Evolutionary conservation across 2,329 filamentous ascomycete genomes (phyloP).

Genomic region (Penicillium sp.): DNA sequence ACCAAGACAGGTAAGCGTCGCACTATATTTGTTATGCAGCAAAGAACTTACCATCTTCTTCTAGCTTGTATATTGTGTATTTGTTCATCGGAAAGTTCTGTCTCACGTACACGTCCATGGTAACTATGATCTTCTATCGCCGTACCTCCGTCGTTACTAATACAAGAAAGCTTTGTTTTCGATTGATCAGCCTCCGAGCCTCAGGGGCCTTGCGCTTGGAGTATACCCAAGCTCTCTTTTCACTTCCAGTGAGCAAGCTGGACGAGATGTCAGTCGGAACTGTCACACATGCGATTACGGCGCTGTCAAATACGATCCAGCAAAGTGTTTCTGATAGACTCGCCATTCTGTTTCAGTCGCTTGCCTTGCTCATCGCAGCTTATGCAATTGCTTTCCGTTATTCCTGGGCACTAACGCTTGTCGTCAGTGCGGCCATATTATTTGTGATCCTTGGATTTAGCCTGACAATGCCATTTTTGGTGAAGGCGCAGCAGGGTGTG

Average conservation of each 20-base stretch:
- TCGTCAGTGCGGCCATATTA: slow-evolving; percentile 48
- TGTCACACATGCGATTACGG: slow-evolving; percentile 53
- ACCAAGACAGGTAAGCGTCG: slow-evolving; percentile 27
- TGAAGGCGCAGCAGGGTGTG: slow-evolving; percentile 33
- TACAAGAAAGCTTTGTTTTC: slow-evolving; percentile 35
- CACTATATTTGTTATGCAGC: background rate
- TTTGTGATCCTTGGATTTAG: slow-evolving; percentile 39
- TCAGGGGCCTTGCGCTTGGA: slow-evolving; percentile 51
- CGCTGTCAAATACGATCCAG: slow-evolving; percentile 53
- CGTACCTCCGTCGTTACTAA: background rate
- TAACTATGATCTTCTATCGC: slow-evolving; percentile 26
- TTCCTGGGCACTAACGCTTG: slow-evolving; percentile 53
- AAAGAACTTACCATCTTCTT: background rate
- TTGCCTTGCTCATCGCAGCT: slow-evolving; percentile 45
- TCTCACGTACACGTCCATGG: slow-evolving; percentile 56
- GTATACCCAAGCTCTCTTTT: slow-evolving; percentile 51
- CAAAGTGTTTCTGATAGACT: slow-evolving; percentile 56
- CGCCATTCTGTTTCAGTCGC: slow-evolving; percentile 42
- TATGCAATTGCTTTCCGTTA: slow-evolving; percentile 54
- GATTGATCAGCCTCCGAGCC: slow-evolving; percentile 51
- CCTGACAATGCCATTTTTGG: slow-evolving; percentile 34
- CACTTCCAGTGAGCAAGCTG: slow-evolving; percentile 50
- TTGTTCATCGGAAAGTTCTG: slow-evolving; percentile 56
- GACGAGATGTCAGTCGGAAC: slow-evolving; percentile 52
- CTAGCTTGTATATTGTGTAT: slow-evolving; percentile 57